A percentile compares a stretch with the other conserved stretches of the same genome.
Conservation (phyloP, 1,284 basidiomycete species). For the Gymnopus androsaceus region DNA sequence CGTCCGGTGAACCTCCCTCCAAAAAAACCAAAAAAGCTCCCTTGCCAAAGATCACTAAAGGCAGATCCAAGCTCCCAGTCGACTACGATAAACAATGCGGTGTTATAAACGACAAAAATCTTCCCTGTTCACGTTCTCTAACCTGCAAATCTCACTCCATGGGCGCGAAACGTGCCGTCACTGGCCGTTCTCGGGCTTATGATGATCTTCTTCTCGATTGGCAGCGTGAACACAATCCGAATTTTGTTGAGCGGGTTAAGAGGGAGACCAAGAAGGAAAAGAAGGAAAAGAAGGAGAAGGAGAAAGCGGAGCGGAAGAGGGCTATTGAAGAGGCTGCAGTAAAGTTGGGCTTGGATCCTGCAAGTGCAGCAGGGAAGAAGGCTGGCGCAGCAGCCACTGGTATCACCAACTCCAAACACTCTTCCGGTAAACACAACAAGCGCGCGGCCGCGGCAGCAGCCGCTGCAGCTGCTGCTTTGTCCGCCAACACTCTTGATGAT, state of each 20-base stretch:
- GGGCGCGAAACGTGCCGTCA: constrained; percentile 92
- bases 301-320: constrained; percentile 77
- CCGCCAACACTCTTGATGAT: constrained; percentile 48
- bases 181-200: constrained; percentile 83
- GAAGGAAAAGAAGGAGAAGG: constrained; percentile 76
- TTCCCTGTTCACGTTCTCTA: constrained; percentile 93
- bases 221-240: constrained; percentile 91
- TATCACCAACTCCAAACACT: constrained; percentile 26
- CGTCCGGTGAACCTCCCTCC: constrained; percentile 61
- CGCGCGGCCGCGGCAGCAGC: constrained; percentile 46
- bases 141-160: constrained; percentile 99
- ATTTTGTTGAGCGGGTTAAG: constrained; percentile 88
- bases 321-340: constrained; percentile 66
- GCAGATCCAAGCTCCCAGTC: constrained; percentile 80
- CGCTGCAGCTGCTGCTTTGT: constrained; percentile 44
- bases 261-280: constrained; percentile 79
- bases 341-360: constrained; percentile 51
- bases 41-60: constrained; percentile 69
- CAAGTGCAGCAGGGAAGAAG: constrained; percentile 40
- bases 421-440: constrained; percentile 54
- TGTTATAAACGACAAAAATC: constrained; percentile 94
- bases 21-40: constrained; percentile 79
- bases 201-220: constrained; percentile 91
- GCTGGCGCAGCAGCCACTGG: constrained; percentile 41
- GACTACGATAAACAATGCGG: constrained; percentile 95